Conservation (phyloP, 1,284 basidiomycete genomes). For the Baeospora myosura region DNA sequence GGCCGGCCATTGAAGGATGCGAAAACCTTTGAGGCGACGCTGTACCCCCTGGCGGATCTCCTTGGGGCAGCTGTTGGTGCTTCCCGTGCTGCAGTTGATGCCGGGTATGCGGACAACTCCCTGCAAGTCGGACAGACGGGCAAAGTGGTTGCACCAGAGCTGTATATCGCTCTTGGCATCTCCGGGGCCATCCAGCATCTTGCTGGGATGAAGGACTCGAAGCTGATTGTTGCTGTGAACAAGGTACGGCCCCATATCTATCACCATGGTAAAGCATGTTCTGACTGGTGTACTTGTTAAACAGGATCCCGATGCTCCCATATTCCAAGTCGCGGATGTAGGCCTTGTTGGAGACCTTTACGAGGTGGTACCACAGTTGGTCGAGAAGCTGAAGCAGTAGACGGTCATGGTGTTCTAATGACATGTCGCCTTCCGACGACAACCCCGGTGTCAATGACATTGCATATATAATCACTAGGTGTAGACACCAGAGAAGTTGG, state of each 20-base stretch:
- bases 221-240: constrained; percentile 97
- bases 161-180: constrained; percentile 96
- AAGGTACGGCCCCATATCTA: constrained; percentile 50
- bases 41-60: constrained; percentile 91
- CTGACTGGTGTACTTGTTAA: constrained; percentile 1
- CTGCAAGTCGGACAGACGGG: constrained; percentile 99
- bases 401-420: too few species aligned
- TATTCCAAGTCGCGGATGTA: constrained; percentile 97
- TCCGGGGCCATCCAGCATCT: constrained; percentile 98
- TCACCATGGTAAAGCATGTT: not conserved
- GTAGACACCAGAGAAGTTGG: too few species aligned
- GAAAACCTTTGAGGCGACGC: constrained; percentile 82
- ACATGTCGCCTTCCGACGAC: too few species aligned
- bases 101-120: constrained; percentile 97
- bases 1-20: constrained; percentile 94
- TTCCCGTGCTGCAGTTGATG: constrained; percentile 95
- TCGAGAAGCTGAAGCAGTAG: constrained; percentile 72
- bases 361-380: constrained; percentile 81
- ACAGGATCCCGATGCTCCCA: constrained; percentile 94
- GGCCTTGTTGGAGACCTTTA: constrained; percentile 92
- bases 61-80: constrained; percentile 96
- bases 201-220: constrained; percentile 99
- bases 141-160: constrained; percentile 90
- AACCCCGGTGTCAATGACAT: too few species aligned
- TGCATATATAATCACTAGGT: too few species aligned